Evolutionary conservation across 2,329 filamentous ascomycete species (phyloP), one percentile per base, ranked within the genome.

Genomic region (Colletotrichum phormii): DNA sequence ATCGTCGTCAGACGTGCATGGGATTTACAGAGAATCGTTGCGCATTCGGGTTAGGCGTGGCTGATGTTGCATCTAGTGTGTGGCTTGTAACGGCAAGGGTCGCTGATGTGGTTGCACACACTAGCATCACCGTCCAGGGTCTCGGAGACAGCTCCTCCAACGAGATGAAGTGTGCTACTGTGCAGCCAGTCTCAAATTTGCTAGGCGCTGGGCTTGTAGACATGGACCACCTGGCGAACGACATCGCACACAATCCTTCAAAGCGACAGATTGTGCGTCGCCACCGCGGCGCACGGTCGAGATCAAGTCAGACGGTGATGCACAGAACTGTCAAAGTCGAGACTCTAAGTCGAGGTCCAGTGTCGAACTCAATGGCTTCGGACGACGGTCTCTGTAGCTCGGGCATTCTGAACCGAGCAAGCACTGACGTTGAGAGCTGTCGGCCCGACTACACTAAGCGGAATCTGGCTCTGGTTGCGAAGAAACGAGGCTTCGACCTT

Each of bases 1-100:
- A 54, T 61, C 63, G 46, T 33, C 29, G 31, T 71, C 58, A 68
- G 57, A 63, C 18, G 31, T 68, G 69, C 69, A 71, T 67, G 18
- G 35, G 58, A 71, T 54, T 33, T 59, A 24, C 61, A 58, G 71
- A 51, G 12, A 37, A 71, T 70, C 61, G 15, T 26, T 60, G 37
- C 55, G 35, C 9, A 29, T 51, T 60, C 18, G 15, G 35, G 49
- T 49, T 61, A 70, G 60, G 31, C 31, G 71, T 65, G 66, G 71
- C 71, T 65, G 49, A 60, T n/a, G 42, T 13, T 5, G 26, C 49
- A 37, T 31, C 37, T 35, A 9, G 33, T 37, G 22, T 62, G 55
- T 71, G 71, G 66, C 55, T 73, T 62, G 26, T 22, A n/a, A 9
- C n/a, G 13, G 49, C 33, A 33, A 62, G 29, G 71, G 26, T 42